Conservation (phyloP, 2,329 filamentous ascomycete species). For the Fusarium buxicola region DNA sequence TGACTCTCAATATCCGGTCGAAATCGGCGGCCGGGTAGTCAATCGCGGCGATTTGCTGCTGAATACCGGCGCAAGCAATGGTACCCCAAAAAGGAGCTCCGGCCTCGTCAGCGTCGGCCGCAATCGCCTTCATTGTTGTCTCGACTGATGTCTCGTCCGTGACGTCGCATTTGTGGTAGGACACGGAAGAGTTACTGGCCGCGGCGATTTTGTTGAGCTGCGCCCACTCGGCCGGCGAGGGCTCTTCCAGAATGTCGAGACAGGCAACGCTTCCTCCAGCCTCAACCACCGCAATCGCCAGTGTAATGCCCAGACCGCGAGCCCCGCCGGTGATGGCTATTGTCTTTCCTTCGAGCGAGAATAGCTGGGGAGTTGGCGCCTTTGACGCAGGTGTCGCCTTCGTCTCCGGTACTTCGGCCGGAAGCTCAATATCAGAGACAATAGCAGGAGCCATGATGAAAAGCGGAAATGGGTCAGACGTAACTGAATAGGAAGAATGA, state of each 20-base stretch:
- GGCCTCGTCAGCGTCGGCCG: conserved; percentile 47
- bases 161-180: conserved; percentile 60
- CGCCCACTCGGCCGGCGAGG: conserved; percentile 55
- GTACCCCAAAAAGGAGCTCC: conserved; percentile 52
- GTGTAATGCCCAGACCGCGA: conserved; percentile 62
- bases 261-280: conserved; percentile 62
- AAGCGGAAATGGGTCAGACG: not conserved
- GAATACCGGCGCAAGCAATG: conserved; percentile 62
- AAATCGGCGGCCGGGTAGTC: conserved; percentile 67
- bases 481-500: not conserved
- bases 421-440: conserved; percentile 47
- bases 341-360: conserved; percentile 59
- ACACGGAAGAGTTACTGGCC: conserved; percentile 48
- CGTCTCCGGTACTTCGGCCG: conserved; percentile 46
- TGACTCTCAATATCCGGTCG: conserved; percentile 76
- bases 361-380: conserved; percentile 49
- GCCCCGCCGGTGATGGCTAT: conserved; percentile 63
- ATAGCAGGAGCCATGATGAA: conserved; percentile 45
- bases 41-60: conserved; percentile 59
- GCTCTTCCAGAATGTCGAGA: conserved; percentile 57
- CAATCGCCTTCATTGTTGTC: conserved; percentile 51
- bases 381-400: conserved; percentile 48
- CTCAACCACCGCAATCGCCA: conserved; percentile 61
- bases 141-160: conserved; percentile 57
- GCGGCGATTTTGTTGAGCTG: conserved; percentile 55